A percentile compares a stretch with the other conserved stretches of the same genome.
phyloP scores from a whole-genome alignment of 1,284 basidiomycete genomes.

The Ganoderma boninense region DNA sequence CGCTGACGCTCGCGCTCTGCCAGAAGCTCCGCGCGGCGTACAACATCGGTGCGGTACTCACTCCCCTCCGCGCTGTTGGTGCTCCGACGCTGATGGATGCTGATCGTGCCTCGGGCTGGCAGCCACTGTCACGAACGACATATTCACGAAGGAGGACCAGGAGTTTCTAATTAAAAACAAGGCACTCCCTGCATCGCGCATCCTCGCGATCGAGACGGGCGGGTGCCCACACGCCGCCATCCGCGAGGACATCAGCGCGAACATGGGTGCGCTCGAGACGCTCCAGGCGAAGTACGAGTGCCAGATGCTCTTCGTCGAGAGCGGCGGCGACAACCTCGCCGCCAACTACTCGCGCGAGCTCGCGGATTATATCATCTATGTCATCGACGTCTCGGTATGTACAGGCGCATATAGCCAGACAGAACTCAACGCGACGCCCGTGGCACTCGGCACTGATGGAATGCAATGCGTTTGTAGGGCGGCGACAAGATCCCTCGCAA shows the following conservation, averaged over 20 bases:
- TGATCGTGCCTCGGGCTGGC: not conserved
- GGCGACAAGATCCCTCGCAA: slow-evolving; percentile 99
- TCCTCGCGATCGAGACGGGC: slow-evolving; percentile 96
- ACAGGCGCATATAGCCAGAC: not conserved
- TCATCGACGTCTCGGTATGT: slow-evolving; percentile 80
- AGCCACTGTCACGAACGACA: slow-evolving; percentile 97
- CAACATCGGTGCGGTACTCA: slow-evolving; percentile 79
- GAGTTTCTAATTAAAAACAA: slow-evolving; percentile 96
- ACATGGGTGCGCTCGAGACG: slow-evolving; percentile 94
- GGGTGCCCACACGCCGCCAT: slow-evolving; percentile 97
- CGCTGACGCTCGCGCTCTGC: slow-evolving; percentile 93
- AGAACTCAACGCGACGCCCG: not conserved
- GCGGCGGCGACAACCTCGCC: slow-evolving; percentile 95
- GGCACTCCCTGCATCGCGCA: slow-evolving; percentile 86
- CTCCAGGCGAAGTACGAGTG: slow-evolving; percentile 91
- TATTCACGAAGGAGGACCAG: slow-evolving; percentile 97
- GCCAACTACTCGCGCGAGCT: slow-evolving; percentile 97
- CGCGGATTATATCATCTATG: slow-evolving; percentile 97
- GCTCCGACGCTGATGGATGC: not conserved
- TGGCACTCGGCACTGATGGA: not conserved
- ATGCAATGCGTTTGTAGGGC: slow-evolving; percentile 55
- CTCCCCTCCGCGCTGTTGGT: not conserved
- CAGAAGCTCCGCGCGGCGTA: slow-evolving; percentile 81
- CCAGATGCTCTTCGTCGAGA: slow-evolving; percentile 92
- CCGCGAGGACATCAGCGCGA: slow-evolving; percentile 97